phyloP scores from a whole-genome alignment of 2,329 filamentous ascomycete species.

The Colletotrichum sp. region DNA sequence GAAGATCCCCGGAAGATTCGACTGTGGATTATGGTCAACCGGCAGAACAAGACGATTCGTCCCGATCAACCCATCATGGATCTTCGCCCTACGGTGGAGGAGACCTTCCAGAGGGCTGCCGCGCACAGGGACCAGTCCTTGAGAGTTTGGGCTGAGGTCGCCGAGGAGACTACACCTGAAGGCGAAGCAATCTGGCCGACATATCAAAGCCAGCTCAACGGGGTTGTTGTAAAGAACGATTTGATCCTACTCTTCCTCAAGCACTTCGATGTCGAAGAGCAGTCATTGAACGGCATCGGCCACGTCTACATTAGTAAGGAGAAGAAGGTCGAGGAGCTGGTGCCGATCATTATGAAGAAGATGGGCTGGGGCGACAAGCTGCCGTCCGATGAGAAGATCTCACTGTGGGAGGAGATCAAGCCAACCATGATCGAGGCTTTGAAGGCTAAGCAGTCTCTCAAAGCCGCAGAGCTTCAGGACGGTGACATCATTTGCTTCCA shows the following conservation, averaged over 20 bases:
- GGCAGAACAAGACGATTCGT: slow-evolving; percentile 94
- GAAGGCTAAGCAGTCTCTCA: slow-evolving; percentile 88
- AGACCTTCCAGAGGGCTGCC: slow-evolving; percentile 58
- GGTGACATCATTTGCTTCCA: slow-evolving; percentile 98
- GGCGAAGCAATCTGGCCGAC: slow-evolving; percentile 77
- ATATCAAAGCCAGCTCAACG: slow-evolving; percentile 61
- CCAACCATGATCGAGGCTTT: slow-evolving; percentile 95
- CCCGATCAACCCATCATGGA: slow-evolving; percentile 89
- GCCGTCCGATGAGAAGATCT: slow-evolving; percentile 62
- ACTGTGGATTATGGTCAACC: slow-evolving; percentile 97
- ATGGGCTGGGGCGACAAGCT: slow-evolving; percentile 88
- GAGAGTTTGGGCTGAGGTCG: slow-evolving; percentile 86
- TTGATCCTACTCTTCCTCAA: slow-evolving; percentile 88
- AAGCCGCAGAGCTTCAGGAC: slow-evolving; percentile 92
- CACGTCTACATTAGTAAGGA: slow-evolving; percentile 88
- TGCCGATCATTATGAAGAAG: slow-evolving; percentile 75
- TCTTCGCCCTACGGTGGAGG: slow-evolving; percentile 76
- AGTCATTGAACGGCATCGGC: slow-evolving; percentile 77
- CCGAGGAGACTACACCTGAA: slow-evolving; percentile 67
- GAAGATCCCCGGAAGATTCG: slow-evolving; percentile 74
- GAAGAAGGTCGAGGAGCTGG: slow-evolving; percentile 86
- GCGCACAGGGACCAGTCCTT: slow-evolving; percentile 74
- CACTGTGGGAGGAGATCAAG: slow-evolving; percentile 98
- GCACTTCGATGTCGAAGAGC: slow-evolving; percentile 81
- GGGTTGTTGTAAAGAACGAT: slow-evolving; percentile 63